Evolutionary conservation across 1,284 basidiomycete species (phyloP).

Genomic region (Ustilago bromivora): DNA sequence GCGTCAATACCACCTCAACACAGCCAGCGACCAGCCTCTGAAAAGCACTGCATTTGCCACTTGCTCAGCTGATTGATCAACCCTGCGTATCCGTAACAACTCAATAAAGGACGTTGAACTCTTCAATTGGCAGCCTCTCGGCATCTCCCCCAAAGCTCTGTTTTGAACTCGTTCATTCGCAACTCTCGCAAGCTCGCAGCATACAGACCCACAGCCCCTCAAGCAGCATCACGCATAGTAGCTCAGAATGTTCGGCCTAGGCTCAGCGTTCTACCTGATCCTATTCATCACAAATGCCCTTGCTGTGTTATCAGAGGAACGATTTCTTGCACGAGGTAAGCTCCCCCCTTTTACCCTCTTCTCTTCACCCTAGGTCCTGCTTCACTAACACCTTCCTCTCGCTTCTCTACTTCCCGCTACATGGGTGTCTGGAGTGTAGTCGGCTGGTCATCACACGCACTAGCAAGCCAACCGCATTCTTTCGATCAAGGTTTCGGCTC

Average conservation of each 20-base stretch:
- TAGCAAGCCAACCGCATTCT: conserved; percentile 16
- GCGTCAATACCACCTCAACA: neutral
- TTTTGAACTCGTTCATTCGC: neutral
- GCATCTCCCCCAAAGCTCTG: too few species aligned
- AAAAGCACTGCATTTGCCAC: too few species aligned
- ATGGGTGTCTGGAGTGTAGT: conserved; percentile 73
- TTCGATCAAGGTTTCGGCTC: conserved; percentile 49
- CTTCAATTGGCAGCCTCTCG: too few species aligned
- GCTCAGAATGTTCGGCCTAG: conserved; percentile 55
- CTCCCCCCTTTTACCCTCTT: conserved; percentile 44
- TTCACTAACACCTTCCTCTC: neutral
- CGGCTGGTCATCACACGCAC: conserved; percentile 79
- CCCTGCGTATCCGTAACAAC: too few species aligned
- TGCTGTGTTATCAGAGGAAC: conserved; percentile 92
- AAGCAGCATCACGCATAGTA: neutral
- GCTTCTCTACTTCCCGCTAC: neutral
- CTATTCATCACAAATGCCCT: conserved; percentile 91
- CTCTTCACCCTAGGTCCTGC: neutral
- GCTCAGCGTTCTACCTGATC: conserved; percentile 71
- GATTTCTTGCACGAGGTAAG: conserved; percentile 91
- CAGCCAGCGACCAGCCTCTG: neutral
- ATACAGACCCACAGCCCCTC: too few species aligned
- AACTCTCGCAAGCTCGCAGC: neutral
- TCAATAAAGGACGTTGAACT: too few species aligned
- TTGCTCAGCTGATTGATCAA: too few species aligned